phyloP scores from a whole-genome alignment of 176 grass and related monocot genomes.

The Tillandsia leiboldiana region DNA sequence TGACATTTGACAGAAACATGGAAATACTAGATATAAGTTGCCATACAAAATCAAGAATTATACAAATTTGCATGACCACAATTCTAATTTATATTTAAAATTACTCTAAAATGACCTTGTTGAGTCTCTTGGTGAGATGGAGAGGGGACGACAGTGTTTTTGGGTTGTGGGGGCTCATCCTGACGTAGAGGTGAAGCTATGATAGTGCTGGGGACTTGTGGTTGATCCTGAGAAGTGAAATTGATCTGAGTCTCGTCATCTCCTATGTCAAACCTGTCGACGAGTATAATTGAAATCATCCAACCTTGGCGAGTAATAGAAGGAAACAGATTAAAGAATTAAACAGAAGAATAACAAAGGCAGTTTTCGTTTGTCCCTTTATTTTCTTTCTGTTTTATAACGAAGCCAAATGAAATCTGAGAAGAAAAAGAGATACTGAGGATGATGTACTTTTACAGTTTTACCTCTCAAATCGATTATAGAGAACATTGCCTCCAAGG shows the following conservation, averaged over 20 bases:
- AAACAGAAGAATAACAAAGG: neutral
- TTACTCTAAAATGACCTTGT: constrained; percentile 29
- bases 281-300: constrained; percentile 4
- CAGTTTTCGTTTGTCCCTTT: no score
- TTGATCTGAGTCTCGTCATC: constrained; percentile 65
- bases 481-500: constrained; percentile 36
- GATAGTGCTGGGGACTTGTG: constrained; percentile 36
- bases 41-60: no score
- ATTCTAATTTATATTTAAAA: no score
- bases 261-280: constrained; percentile 75
- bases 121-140: constrained; percentile 33
- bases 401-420: constrained; percentile 2
- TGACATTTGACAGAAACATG: no score
- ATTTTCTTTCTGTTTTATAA: no score
- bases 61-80: no score
- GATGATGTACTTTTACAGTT: constrained; percentile 15
- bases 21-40: no score
- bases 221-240: constrained; percentile 36
- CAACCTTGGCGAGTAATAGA: no score
- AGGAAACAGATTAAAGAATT: neutral
- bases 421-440: constrained; percentile 12
- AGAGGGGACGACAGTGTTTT: constrained; percentile 15
- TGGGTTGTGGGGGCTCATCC: constrained; percentile 35
- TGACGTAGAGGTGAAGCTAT: constrained; percentile 40
- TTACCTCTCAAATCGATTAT: constrained; percentile 82